phyloP scores from a whole-genome alignment of 1,284 basidiomycete species.

The Porodaedalea pini region DNA sequence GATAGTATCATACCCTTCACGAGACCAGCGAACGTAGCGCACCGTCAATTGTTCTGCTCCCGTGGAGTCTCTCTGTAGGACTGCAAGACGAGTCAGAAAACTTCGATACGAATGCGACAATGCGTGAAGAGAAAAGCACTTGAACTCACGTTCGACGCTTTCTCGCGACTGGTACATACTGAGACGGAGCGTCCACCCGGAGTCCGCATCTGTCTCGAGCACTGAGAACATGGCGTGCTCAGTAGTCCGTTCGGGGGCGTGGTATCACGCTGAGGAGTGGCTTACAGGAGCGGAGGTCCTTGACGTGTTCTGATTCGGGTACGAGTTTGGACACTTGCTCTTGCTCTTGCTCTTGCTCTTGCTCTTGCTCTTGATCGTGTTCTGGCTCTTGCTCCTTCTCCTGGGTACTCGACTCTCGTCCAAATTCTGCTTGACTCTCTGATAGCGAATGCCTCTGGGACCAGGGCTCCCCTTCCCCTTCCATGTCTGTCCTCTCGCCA shows the following conservation, averaged over 20 bases:
- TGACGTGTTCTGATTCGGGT: background rate
- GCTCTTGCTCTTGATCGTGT: background rate
- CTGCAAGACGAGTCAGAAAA: background rate
- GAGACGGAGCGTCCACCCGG: background rate
- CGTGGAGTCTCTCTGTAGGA: background rate
- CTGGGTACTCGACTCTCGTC: background rate
- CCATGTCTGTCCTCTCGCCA: background rate
- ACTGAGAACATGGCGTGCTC: background rate
- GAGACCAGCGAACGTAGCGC: constrained; percentile 8
- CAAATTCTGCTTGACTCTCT: background rate
- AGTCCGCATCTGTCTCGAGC: background rate
- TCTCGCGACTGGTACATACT: background rate
- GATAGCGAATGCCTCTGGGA: background rate
- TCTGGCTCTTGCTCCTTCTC: background rate
- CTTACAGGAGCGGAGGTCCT: background rate
- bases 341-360: background rate
- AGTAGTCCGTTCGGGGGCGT: no score
- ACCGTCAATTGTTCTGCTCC: background rate
- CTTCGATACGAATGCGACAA: background rate
- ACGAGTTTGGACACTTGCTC: background rate
- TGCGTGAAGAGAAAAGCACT: background rate
- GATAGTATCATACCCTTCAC: background rate
- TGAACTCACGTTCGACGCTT: constrained; percentile 10
- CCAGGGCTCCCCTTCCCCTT: background rate
- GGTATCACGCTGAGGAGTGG: background rate